A percentile compares a stretch with the other conserved stretches of the same genome.
Conservation (phyloP, 202 grass and related monocot species). For the Panicum hallii region DNA sequence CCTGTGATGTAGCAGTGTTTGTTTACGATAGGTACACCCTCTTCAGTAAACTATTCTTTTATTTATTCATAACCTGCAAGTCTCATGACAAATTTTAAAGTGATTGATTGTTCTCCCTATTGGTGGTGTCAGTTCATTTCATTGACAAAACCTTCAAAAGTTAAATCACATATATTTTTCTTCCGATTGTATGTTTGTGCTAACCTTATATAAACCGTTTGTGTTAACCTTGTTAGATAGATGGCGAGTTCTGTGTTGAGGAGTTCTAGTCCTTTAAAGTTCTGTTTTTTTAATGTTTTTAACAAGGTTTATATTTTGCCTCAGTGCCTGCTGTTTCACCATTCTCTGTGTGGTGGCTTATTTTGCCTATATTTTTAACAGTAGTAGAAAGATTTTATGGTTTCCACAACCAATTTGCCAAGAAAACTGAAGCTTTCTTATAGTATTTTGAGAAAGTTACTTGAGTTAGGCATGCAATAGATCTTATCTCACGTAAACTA, state of each 20-base stretch:
- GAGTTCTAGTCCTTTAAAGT: not conserved
- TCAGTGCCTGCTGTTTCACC: not conserved
- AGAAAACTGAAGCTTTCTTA: not conserved
- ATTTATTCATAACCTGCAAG: not conserved
- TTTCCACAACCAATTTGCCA: not conserved
- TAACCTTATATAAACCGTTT: not conserved
- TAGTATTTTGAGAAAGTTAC: not conserved
- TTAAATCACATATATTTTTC: not conserved
- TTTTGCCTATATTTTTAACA: not conserved
- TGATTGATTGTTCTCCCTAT: not conserved
- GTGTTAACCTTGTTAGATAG: not conserved
- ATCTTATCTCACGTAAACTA: not conserved
- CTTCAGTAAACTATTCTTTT: not conserved
- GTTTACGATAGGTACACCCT: slow-evolving; percentile 83
- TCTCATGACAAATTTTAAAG: not conserved
- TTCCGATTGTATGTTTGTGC: not conserved
- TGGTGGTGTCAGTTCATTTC: not conserved
- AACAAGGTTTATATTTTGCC: not conserved
- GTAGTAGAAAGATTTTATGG: not conserved
- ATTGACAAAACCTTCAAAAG: not conserved
- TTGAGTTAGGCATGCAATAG: not conserved
- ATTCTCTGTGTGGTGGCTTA: not conserved
- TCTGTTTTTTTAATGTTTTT: not conserved
- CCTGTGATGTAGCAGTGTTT: slow-evolving; percentile 88
- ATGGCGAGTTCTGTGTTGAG: not conserved